Evolutionary conservation across 2,329 filamentous ascomycete genomes (phyloP).

Genomic region (Beauveria varroae): DNA sequence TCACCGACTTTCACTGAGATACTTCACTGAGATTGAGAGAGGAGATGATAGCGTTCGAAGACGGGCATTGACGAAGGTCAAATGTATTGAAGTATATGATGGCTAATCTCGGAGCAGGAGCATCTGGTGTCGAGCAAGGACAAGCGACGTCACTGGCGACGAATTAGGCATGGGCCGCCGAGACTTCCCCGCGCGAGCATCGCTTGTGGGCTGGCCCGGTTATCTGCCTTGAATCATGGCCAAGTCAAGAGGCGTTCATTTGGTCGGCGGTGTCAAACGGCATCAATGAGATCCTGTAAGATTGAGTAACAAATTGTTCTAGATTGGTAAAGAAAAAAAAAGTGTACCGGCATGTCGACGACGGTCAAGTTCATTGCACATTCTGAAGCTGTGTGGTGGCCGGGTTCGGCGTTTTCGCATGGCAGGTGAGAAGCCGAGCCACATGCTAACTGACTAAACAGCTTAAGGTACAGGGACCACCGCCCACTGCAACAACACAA

Average conservation of each 20-base stretch:
- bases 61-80: not conserved
- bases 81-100: not conserved
- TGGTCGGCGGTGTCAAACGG: not conserved
- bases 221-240: not conserved
- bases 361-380: not conserved
- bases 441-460: not conserved
- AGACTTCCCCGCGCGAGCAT: not conserved
- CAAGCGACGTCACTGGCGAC: slow-evolving; percentile 1
- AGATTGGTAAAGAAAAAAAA: not conserved
- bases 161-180: slow-evolving; percentile 7
- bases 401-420: slow-evolving; percentile 1
- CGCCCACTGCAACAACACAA: not conserved
- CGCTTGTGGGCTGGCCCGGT: not conserved
- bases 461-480: no score
- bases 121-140: not conserved
- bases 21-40: not conserved
- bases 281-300: not conserved
- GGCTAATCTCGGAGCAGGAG: not conserved
- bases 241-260: not conserved
- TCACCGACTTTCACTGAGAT: not conserved
- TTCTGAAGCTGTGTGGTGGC: not conserved
- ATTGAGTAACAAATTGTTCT: not conserved
- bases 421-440: not conserved
- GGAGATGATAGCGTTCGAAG: not conserved
- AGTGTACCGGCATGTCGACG: not conserved